Evolutionary conservation across 108 stramenopile species (phyloP), one percentile per base, ranked within the genome.

Genomic region (Nitzschia palea): DNA sequence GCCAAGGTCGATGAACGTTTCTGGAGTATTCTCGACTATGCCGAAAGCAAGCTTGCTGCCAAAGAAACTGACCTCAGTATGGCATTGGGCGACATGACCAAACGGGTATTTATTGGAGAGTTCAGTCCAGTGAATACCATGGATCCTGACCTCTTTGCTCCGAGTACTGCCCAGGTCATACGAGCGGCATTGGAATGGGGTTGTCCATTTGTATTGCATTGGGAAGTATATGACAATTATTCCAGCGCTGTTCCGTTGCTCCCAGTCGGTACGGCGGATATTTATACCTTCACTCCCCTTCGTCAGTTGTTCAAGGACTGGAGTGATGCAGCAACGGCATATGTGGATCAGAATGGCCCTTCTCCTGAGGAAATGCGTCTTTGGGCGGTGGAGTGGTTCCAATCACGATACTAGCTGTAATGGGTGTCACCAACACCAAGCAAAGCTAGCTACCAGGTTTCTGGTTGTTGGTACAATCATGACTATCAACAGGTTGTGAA

Each of bases 141-240:
- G 14, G 51, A 52, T 6, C 51, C 51, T 2, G 18, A 22, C 23
- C 23, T 26, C 1, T 52, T 52, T 20, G 51, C 51, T 26, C 20
- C 20, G 2, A 52, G 51, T 52, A 23, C 5, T 2, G 51, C 20
- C 25, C 51, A 25, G 1, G 26, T 52, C 26, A 23, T 52, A 2
- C 20, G 26, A 14, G 20, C 51, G 26, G 20, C 51, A 26, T 52
- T 52, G 51, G 51, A 52, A 52, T 52, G 51, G 51, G 51, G 51
- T 52, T 52, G 51, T 3, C 51, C 51, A 6, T 52, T 52, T 52
- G 51, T 52, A 14, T 40, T 40, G 37, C 55, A 56, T 27, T 56
- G 55, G 55, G 55, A 31, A 32, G 1, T 22, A 3, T 56, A 56
- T 20, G 55, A 56, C 31, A 56, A 56, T 32, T 22, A 56, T 4